Evolutionary conservation across 148 eudicot species (phyloP).

Genomic region (Arbutus unedo): DNA sequence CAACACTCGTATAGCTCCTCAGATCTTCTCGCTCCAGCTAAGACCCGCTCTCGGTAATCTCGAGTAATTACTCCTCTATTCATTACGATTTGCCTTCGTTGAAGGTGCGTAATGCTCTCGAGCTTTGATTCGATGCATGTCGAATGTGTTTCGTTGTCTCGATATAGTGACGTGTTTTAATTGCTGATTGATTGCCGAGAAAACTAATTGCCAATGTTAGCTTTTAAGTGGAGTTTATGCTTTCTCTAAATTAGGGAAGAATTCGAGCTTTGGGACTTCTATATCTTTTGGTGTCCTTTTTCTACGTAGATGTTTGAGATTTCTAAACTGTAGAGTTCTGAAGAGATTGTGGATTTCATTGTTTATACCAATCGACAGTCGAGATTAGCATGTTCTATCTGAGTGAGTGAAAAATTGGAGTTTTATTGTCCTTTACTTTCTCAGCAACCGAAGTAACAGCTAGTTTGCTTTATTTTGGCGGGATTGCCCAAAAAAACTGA

Average conservation of each 20-base stretch:
- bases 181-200: slow-evolving; percentile 17
- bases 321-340: background rate
- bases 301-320: background rate
- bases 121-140: slow-evolving; percentile 11
- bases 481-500: background rate
- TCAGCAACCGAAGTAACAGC: background rate
- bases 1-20: background rate
- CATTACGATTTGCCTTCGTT: background rate
- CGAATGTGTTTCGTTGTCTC: background rate
- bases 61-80: background rate
- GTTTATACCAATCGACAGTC: background rate
- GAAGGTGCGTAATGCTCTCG: background rate
- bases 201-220: slow-evolving; percentile 3
- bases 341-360: background rate
- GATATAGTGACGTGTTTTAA: background rate
- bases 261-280: background rate
- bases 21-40: slow-evolving; percentile 7
- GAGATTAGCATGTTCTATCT: background rate
- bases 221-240: background rate
- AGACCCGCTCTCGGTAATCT: background rate
- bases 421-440: slow-evolving; percentile 3
- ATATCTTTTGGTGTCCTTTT: background rate
- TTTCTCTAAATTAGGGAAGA: background rate
- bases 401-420: background rate
- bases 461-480: background rate